Evolutionary conservation across 495 filamentous ascomycete genomes (phyloP), one percentile per base, ranked within the genome.

Genomic region (Hyaloscypha bicolor): DNA sequence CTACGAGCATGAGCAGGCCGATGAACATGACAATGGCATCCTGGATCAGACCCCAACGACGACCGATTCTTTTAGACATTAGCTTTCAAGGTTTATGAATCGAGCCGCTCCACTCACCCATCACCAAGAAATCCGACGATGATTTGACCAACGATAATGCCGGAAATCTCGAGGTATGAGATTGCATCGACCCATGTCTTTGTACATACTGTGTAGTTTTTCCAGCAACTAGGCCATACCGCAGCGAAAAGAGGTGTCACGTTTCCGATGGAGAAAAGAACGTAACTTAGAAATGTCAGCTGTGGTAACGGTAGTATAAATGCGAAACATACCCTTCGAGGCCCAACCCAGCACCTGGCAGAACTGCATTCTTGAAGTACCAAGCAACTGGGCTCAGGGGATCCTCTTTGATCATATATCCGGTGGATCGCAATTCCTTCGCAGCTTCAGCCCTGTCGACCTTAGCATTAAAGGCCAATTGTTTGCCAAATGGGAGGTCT

Each of bases 191-290:
- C 76, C 93, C 93, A 96, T 53, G 87, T 87, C 67, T 80, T 66
- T 71, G 88, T 87, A 79, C 93, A 96, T 48, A 83, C 87, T 64
- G 80, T 69, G 5, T 71, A 69, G 3, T 77, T 79, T 0, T 80
- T 81, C 93, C 93, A 97, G 82, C 93, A 97, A 3, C 70, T 62
- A 4, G 86, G 82, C 82, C 93, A 96, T 19, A 85, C 80, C 6
- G 82, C 78, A 65, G 86, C 71, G 71, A 96, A 92, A 3, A 97
- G 81, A 4, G 93, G 90, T 71, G 86, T 87, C 63, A 96, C 75
- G 76, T 94, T 96, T 72, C 93, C 93, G 69, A 97, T 96, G 63
- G 93, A 96, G 85, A 97, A 97, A 35, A 97, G 86, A 45, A 96
- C 93, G 77, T 67, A 67, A 8, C 65, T 67, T 35, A 42, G 3